Conservation (phyloP, 306 rosid species). For the Ormosia emarginata region DNA sequence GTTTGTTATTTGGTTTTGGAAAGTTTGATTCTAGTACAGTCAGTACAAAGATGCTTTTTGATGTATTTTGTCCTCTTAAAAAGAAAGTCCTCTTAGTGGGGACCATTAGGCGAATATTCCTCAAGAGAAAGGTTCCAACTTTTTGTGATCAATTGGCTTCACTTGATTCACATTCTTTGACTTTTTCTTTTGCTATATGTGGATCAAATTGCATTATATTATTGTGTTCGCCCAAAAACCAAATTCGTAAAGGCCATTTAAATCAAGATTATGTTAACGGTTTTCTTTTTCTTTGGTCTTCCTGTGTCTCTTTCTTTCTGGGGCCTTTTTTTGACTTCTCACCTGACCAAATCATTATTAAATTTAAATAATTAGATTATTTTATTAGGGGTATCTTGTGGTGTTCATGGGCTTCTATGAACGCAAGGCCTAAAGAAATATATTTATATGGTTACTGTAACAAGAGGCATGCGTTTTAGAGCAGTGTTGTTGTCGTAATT, state of each 20-base stretch:
- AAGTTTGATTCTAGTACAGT: constrained; percentile 12
- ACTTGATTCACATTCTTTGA: constrained; percentile 9
- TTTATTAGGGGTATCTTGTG: neutral
- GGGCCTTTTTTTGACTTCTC: neutral
- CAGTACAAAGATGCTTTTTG: constrained; percentile 33
- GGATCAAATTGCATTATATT: neutral
- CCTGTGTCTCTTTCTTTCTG: neutral
- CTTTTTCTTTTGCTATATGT: neutral
- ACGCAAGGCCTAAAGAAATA: neutral
- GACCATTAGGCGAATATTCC: constrained; percentile 16
- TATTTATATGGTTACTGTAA: neutral
- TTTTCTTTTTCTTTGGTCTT: neutral
- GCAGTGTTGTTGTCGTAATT: neutral
- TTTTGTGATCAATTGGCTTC: neutral
- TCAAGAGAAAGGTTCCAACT: neutral
- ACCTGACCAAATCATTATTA: neutral
- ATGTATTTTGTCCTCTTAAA: neutral
- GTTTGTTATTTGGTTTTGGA: neutral
- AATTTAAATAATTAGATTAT: neutral
- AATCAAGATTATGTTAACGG: neutral
- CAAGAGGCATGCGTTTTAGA: neutral
- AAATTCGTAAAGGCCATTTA: neutral
- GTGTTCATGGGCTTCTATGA: neutral
- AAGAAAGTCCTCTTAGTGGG: neutral
- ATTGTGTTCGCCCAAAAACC: neutral